Conservation (phyloP, 106 monocot genomes). For the Dioscorea dumetorum region DNA sequence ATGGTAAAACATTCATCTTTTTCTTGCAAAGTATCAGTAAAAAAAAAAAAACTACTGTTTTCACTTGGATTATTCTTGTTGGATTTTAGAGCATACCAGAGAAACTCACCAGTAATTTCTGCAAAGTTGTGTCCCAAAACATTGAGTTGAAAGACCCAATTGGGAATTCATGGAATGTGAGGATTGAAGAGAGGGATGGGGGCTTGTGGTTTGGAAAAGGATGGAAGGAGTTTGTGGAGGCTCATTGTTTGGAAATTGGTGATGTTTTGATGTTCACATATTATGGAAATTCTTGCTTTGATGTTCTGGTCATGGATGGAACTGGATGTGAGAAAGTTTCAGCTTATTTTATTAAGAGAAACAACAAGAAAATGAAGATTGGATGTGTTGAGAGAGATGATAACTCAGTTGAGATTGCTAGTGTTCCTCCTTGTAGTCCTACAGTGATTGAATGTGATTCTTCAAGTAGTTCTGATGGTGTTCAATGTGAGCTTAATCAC, state of each 20-base stretch:
- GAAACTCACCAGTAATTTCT: constrained; percentile 14
- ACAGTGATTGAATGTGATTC: constrained; percentile 3
- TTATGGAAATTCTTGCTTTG: constrained; percentile 16
- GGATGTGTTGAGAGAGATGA: neutral
- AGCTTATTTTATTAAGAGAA: constrained; percentile 3
- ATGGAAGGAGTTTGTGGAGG: constrained; percentile 25
- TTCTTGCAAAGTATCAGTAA: neutral
- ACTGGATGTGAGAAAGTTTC: constrained; percentile 26
- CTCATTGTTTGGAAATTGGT: constrained; percentile 9
- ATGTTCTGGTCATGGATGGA: constrained; percentile 19
- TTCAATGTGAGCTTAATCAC: neutral
- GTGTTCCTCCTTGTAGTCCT: neutral
- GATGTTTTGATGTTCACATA: constrained; percentile 28
- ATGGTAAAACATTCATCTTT: neutral
- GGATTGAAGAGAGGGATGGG: constrained; percentile 8
- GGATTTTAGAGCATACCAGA: constrained; percentile 10
- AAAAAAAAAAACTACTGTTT: neutral
- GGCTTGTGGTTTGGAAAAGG: constrained; percentile 16
- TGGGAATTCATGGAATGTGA: constrained; percentile 19
- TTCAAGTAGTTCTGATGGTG: constrained; percentile 2
- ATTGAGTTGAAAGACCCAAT: constrained; percentile 22
- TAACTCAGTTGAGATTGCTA: constrained; percentile 7
- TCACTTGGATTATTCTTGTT: neutral
- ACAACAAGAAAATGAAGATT: neutral
- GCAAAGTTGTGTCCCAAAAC: constrained; percentile 6